Evolutionary conservation across 2,329 filamentous ascomycete genomes (phyloP).

Genomic region (Blastomyces silverae): DNA sequence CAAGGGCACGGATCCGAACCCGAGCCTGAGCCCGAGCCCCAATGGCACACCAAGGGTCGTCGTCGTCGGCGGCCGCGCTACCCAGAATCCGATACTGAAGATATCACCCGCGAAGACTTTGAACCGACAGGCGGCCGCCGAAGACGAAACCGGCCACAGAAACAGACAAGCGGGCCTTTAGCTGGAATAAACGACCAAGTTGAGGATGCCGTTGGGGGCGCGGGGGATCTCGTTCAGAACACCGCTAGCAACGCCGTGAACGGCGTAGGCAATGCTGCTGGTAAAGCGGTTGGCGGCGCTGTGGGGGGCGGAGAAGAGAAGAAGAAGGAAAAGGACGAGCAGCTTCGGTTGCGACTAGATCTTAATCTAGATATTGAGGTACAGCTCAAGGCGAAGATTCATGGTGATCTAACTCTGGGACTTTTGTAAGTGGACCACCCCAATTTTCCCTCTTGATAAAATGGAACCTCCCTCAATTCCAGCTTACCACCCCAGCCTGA

Average conservation of each 20-base stretch:
- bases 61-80: conserved; percentile 35
- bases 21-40: conserved; percentile 39
- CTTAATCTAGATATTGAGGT: conserved; percentile 78
- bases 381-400: conserved; percentile 75
- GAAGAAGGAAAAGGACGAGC: conserved; percentile 51
- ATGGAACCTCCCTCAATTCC: neutral
- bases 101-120: conserved; percentile 49
- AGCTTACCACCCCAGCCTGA: neutral
- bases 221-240: conserved; percentile 49
- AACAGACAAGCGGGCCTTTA: conserved; percentile 41
- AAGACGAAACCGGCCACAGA: conserved; percentile 47
- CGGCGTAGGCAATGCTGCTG: conserved; percentile 35
- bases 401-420: conserved; percentile 73
- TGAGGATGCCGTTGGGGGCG: conserved; percentile 48
- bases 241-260: conserved; percentile 44
- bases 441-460: neutral
- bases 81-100: conserved; percentile 47
- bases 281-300: conserved; percentile 39
- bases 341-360: conserved; percentile 65
- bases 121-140: conserved; percentile 48
- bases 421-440: conserved; percentile 56
- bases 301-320: conserved; percentile 36
- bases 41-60: conserved; percentile 32
- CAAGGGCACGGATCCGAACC: conserved; percentile 20
- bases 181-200: conserved; percentile 54